Conservation (phyloP, 2,329 filamentous ascomycete genomes). For the Fusarium stilboides region DNA sequence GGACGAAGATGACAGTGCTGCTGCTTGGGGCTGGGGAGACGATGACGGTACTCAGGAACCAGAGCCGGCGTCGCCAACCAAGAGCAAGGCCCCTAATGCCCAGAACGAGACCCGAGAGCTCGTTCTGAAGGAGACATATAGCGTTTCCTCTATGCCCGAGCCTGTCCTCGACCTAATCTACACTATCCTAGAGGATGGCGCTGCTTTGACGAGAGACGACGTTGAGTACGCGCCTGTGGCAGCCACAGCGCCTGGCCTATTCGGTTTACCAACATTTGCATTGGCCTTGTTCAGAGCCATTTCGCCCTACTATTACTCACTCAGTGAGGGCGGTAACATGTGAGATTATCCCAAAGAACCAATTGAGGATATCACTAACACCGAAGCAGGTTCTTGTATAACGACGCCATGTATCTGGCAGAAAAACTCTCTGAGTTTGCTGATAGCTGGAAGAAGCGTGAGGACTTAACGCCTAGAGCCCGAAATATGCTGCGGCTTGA, state of each 20-base stretch:
- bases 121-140: slow-evolving; percentile 87
- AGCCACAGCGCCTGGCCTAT: slow-evolving; percentile 77
- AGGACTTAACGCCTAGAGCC: slow-evolving; percentile 66
- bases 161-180: slow-evolving; percentile 79
- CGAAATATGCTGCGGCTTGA: slow-evolving; percentile 71
- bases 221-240: slow-evolving; percentile 71
- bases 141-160: slow-evolving; percentile 88
- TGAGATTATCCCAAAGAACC: slow-evolving; percentile 53
- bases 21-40: slow-evolving; percentile 90
- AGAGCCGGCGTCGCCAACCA: slow-evolving; percentile 27
- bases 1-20: slow-evolving; percentile 67
- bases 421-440: slow-evolving; percentile 68
- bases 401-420: slow-evolving; percentile 75
- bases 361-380: slow-evolving; percentile 14
- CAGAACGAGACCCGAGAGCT: slow-evolving; percentile 72
- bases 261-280: slow-evolving; percentile 78
- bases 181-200: slow-evolving; percentile 72
- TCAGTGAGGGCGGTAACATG: slow-evolving; percentile 75
- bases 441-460: slow-evolving; percentile 66
- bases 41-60: slow-evolving; percentile 64
- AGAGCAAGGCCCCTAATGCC: slow-evolving; percentile 37
- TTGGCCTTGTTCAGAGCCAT: slow-evolving; percentile 86
- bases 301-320: slow-evolving; percentile 80
- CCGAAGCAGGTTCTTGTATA: slow-evolving; percentile 72
- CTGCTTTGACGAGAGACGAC: slow-evolving; percentile 70